phyloP scores from a whole-genome alignment of 495 filamentous ascomycete species.

The Neurospora sp. region DNA sequence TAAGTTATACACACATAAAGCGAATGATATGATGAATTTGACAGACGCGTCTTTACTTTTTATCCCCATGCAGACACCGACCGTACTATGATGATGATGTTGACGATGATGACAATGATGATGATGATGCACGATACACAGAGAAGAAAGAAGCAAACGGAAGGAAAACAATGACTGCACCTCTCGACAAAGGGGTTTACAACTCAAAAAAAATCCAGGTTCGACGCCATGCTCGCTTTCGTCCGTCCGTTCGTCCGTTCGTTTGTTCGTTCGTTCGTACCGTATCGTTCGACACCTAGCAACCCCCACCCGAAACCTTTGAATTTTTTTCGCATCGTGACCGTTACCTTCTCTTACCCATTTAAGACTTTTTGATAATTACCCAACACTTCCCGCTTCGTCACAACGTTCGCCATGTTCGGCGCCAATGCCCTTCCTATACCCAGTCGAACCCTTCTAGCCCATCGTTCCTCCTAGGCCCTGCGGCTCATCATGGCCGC shows the following conservation, averaged over 20 bases:
- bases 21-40: not conserved
- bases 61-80: not conserved
- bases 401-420: not conserved
- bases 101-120: not conserved
- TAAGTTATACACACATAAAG: not conserved
- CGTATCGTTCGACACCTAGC: not conserved
- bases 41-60: not conserved
- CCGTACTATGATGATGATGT: not conserved
- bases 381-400: not conserved
- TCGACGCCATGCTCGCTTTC: not conserved
- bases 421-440: not conserved
- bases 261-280: not conserved
- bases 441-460: not conserved
- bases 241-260: not conserved
- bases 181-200: not conserved
- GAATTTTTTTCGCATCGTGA: not conserved
- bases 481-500: constrained; percentile 42
- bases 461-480: constrained; percentile 19
- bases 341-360: not conserved
- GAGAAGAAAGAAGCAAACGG: not conserved
- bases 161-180: not conserved
- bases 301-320: not conserved
- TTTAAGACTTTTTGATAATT: not conserved
- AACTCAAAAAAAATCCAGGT: not conserved
- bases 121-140: not conserved